A percentile compares a stretch with the other conserved stretches of the same genome.
Evolutionary conservation across 768 basidiomycete genomes (phyloP).

Genomic region (Leucocoprinus birnbaumii): DNA sequence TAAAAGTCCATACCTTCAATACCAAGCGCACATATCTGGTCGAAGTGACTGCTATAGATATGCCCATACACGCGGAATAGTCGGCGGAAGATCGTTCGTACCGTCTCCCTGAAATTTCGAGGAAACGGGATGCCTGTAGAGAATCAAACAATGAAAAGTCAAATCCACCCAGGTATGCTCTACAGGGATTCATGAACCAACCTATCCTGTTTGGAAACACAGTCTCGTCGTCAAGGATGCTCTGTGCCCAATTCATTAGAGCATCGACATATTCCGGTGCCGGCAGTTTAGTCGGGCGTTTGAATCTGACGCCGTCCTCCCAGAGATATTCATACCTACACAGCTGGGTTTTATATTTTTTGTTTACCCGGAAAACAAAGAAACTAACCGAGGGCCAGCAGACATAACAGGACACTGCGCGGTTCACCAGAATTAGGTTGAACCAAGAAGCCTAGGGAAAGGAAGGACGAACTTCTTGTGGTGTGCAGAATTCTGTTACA

Average conservation of each 20-base stretch:
- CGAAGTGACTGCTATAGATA: conserved; percentile 98
- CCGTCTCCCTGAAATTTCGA: conserved; percentile 83
- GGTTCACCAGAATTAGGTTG: conserved; percentile 1
- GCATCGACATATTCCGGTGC: conserved; percentile 97
- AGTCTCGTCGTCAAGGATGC: conserved; percentile 85
- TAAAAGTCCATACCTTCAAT: conserved; percentile 76
- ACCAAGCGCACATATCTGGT: conserved; percentile 95
- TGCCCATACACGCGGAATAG: conserved; percentile 98
- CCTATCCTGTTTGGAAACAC: conserved; percentile 97
- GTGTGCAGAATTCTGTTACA: conserved; percentile 96
- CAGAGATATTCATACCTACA: conserved; percentile 90
- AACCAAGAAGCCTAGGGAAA: conserved; percentile 7
- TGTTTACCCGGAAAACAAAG: neutral
- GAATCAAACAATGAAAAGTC: neutral
- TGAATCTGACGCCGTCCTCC: conserved; percentile 89
- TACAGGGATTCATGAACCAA: conserved; percentile 23
- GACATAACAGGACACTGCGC: conserved; percentile 92
- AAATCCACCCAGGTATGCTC: neutral
- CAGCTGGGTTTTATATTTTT: neutral
- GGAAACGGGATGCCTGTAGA: conserved; percentile 83
- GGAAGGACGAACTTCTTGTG: conserved; percentile 67
- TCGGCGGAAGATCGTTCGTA: conserved; percentile 88
- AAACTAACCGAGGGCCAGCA: conserved; percentile 80
- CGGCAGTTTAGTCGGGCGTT: conserved; percentile 88
- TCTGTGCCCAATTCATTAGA: conserved; percentile 98